Conservation (phyloP, 2,329 filamentous ascomycete genomes). For the Colletotrichum theobromicola region DNA sequence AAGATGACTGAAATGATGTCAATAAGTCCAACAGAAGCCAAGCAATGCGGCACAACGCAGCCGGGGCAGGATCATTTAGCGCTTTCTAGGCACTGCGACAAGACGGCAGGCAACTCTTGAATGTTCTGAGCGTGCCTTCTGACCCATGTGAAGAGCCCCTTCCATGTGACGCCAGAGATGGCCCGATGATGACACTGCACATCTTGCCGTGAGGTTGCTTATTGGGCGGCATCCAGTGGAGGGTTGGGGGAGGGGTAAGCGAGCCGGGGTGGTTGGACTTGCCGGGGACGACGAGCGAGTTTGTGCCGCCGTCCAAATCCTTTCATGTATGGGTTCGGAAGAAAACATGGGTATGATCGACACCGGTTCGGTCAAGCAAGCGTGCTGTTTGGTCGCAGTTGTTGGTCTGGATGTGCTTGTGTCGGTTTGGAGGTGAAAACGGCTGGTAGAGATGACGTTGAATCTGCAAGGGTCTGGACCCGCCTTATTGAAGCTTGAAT, state of each 20-base stretch:
- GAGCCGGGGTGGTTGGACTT: neutral
- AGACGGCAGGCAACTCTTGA: neutral
- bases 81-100: neutral
- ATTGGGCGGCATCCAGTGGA: neutral
- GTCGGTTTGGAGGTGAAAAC: neutral
- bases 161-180: neutral
- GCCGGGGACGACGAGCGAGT: neutral
- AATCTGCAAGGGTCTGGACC: neutral
- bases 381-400: neutral
- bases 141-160: neutral
- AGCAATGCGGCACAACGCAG: slow-evolving; percentile 1
- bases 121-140: neutral
- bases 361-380: neutral
- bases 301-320: neutral
- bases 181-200: neutral
- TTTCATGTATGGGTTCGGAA: neutral
- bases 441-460: neutral
- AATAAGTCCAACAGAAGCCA: neutral
- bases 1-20: neutral
- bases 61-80: neutral
- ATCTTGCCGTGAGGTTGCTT: neutral
- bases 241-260: neutral
- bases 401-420: neutral
- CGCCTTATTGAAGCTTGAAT: neutral
- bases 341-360: neutral